Conservation (phyloP, 768 basidiomycete genomes). For the Termitomyces sp. region DNA sequence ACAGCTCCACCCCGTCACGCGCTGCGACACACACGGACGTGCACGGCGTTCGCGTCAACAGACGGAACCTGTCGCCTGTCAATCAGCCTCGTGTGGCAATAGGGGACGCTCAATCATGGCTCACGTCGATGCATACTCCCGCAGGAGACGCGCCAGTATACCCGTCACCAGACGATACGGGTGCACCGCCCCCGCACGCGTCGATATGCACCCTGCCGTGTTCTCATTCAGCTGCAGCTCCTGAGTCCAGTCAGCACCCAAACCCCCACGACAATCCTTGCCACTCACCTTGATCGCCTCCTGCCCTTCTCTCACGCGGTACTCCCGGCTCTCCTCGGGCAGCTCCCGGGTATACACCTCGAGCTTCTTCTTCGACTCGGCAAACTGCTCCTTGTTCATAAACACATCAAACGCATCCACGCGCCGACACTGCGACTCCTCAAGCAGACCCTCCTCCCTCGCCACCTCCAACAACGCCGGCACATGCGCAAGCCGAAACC, state of each 20-base stretch:
- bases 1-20: conserved; percentile 24
- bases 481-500: conserved; percentile 59
- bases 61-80: conserved; percentile 38
- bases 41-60: conserved; percentile 60
- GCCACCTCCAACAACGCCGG: conserved; percentile 42
- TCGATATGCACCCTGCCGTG: conserved; percentile 45
- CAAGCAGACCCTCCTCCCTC: conserved; percentile 44
- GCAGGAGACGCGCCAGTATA: conserved; percentile 46
- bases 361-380: conserved; percentile 37
- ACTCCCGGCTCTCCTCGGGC: conserved; percentile 37
- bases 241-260: conserved; percentile 25
- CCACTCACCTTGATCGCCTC: conserved; percentile 24
- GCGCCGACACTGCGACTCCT: conserved; percentile 49
- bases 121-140: conserved; percentile 44
- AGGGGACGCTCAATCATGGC: background rate
- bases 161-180: conserved; percentile 67
- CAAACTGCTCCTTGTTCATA: conserved; percentile 34
- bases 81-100: background rate
- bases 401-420: conserved; percentile 59
- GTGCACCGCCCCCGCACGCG: conserved; percentile 56
- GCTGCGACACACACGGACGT: conserved; percentile 23
- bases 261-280: too few species aligned
- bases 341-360: conserved; percentile 41
- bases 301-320: conserved; percentile 24
- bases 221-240: conserved; percentile 39